Evolutionary conservation across 208 protist genomes (phyloP).

Genomic region (Crithidia brevicula): DNA sequence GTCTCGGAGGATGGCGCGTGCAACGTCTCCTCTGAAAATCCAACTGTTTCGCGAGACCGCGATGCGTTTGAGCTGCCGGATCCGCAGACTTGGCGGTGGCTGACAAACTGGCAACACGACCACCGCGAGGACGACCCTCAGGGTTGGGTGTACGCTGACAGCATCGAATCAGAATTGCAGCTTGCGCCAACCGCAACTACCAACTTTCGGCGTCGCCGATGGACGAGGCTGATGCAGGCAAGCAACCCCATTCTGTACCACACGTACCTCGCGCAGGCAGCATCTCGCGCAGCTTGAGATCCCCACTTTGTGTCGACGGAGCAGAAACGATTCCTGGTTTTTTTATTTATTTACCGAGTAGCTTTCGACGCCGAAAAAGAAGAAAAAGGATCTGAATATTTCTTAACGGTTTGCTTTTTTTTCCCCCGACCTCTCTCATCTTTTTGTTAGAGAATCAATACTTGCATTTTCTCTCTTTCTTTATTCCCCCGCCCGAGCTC

Average conservation of each 20-base stretch:
- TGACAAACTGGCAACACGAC: slow-evolving; percentile 57
- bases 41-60: slow-evolving; percentile 25
- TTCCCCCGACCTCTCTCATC: no score
- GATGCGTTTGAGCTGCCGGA: slow-evolving; percentile 53
- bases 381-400: no score
- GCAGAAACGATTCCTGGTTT: background rate
- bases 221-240: slow-evolving; percentile 65
- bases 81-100: slow-evolving; percentile 47
- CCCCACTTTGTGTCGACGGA: no score
- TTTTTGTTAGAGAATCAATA: no score
- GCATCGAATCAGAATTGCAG: slow-evolving; percentile 28
- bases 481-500: no score
- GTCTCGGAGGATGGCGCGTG: slow-evolving; percentile 27
- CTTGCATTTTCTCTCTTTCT: no score
- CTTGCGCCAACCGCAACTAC: slow-evolving; percentile 24
- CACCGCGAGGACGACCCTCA: slow-evolving; percentile 45
- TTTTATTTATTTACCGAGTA: no score
- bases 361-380: no score
- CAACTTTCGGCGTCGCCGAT: slow-evolving; percentile 45
- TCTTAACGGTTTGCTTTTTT: no score
- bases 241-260: slow-evolving; percentile 54
- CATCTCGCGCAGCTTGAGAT: background rate
- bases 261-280: slow-evolving; percentile 35
- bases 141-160: slow-evolving; percentile 60
- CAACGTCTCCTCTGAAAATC: slow-evolving; percentile 40